Percentiles rank a stretch among this genome's conserved stretches.
phyloP scores from a whole-genome alignment of 2,329 filamentous ascomycete genomes.

The Fusarium circinatum region DNA sequence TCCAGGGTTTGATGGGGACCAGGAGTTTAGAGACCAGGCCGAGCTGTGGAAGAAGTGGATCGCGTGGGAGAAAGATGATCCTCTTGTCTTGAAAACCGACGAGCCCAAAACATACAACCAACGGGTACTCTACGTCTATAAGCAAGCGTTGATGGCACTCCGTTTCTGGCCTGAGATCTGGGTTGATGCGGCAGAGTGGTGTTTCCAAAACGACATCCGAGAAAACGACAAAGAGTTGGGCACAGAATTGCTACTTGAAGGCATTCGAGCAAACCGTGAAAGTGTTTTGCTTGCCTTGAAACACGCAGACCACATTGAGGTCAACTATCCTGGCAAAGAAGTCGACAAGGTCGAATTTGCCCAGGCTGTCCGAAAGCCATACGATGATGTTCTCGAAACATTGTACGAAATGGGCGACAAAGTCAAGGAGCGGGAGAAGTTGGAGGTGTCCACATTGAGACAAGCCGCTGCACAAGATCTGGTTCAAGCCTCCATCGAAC shows the following conservation, averaged over 20 bases:
- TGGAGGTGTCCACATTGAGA: slow-evolving; percentile 67
- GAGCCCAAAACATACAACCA: slow-evolving; percentile 79
- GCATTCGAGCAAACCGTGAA: slow-evolving; percentile 90
- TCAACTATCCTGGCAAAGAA: slow-evolving; percentile 80
- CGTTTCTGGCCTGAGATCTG: slow-evolving; percentile 96
- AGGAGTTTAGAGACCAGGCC: slow-evolving; percentile 85
- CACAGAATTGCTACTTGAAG: slow-evolving; percentile 81
- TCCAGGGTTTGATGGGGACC: slow-evolving; percentile 85
- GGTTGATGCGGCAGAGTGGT: slow-evolving; percentile 95
- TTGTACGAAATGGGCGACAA: slow-evolving; percentile 89
- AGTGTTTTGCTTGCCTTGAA: slow-evolving; percentile 91
- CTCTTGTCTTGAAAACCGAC: slow-evolving; percentile 84
- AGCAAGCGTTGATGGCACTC: slow-evolving; percentile 90
- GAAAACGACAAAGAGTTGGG: slow-evolving; percentile 71
- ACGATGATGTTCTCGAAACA: slow-evolving; percentile 82
- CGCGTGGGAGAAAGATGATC: slow-evolving; percentile 93
- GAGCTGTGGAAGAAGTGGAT: slow-evolving; percentile 95
- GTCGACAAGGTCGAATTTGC: slow-evolving; percentile 81
- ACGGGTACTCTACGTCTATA: slow-evolving; percentile 89
- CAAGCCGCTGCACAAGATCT: slow-evolving; percentile 57
- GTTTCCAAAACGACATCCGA: slow-evolving; percentile 77
- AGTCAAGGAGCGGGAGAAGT: slow-evolving; percentile 70
- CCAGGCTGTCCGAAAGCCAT: slow-evolving; percentile 82
- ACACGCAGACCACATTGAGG: slow-evolving; percentile 87
- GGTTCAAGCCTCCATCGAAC: slow-evolving; percentile 53